Percentiles rank a stretch among this genome's conserved stretches.
phyloP scores from a whole-genome alignment of 306 rosid genomes.

The Prunus mongolica region DNA sequence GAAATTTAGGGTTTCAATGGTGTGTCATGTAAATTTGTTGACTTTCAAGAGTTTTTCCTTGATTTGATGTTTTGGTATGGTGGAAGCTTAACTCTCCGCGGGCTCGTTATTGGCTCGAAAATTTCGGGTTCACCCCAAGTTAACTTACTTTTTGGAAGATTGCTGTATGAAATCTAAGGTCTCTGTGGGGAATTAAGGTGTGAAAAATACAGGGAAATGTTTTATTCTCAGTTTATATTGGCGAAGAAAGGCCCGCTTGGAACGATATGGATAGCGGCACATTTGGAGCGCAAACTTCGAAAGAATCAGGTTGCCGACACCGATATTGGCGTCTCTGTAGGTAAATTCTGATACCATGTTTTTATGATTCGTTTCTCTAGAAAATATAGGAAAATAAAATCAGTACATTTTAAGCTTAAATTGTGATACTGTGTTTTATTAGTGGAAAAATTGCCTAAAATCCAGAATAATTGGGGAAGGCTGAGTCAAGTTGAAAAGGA shows the following conservation, averaged over 20 bases:
- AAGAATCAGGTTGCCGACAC: conserved; percentile 99
- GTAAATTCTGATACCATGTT: conserved; percentile 40
- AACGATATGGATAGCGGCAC: conserved; percentile 99
- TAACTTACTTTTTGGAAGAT: not conserved
- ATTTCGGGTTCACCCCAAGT: not conserved
- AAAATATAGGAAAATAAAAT: not conserved
- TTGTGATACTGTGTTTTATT: not conserved
- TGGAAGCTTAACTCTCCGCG: not conserved
- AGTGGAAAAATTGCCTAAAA: not conserved
- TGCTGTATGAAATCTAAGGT: conserved; percentile 28
- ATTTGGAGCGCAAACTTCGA: conserved; percentile 97
- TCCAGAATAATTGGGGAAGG: too few species aligned
- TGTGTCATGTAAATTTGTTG: conserved; percentile 1
- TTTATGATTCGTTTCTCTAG: not conserved
- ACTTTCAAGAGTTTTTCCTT: not conserved
- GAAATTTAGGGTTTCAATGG: conserved; percentile 18
- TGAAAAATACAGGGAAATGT: conserved; percentile 45
- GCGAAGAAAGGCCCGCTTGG: conserved; percentile 99
- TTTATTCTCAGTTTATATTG: conserved; percentile 97
- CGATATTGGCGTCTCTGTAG: conserved; percentile 95
- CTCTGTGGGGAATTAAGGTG: conserved; percentile 21
- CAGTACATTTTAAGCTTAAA: not conserved
- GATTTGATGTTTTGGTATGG: conserved; percentile 8
- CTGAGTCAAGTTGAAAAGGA: not conserved
- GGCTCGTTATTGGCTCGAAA: not conserved